phyloP scores from a whole-genome alignment of 352 stramenopile genomes.

The Saprolegnia diclina region DNA sequence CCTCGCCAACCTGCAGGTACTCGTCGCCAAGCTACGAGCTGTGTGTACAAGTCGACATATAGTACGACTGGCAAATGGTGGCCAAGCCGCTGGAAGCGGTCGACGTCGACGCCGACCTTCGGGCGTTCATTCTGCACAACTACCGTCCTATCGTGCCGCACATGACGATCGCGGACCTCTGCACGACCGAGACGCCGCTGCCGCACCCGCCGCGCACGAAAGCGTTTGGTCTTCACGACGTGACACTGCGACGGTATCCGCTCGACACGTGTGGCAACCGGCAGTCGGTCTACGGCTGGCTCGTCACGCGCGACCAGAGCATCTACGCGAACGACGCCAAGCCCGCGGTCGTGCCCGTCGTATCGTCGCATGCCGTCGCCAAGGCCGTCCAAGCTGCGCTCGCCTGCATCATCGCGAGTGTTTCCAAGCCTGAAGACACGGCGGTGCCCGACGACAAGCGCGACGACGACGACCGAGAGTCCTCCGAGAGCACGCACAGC shows the following conservation, averaged over 20 bases:
- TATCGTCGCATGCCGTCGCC: not conserved
- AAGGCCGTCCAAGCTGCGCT: slow-evolving; percentile 15
- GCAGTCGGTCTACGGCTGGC: slow-evolving; percentile 36
- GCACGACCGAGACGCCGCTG: slow-evolving; percentile 35
- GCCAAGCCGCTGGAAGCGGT: slow-evolving; percentile 64
- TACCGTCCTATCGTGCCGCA: slow-evolving; percentile 34
- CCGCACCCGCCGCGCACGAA: slow-evolving; percentile 44
- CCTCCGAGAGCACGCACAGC: slow-evolving; percentile 6
- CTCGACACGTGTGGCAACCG: slow-evolving; percentile 58
- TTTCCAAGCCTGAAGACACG: not conserved
- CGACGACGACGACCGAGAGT: not conserved
- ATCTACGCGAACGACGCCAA: not conserved
- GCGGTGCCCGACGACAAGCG: not conserved
- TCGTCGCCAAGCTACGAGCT: not conserved
- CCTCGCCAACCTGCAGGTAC: slow-evolving; percentile 76
- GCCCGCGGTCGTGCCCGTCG: slow-evolving; percentile 2
- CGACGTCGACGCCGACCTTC: slow-evolving; percentile 60
- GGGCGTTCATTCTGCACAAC: slow-evolving; percentile 55
- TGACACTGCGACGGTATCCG: slow-evolving; percentile 56
- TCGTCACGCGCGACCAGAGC: slow-evolving; percentile 34
- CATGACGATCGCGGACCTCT: slow-evolving; percentile 69
- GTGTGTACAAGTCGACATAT: not conserved
- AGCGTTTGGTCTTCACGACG: slow-evolving; percentile 55
- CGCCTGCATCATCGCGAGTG: not conserved
- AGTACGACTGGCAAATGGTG: slow-evolving; percentile 85